Percentiles rank a stretch among this genome's conserved stretches.
These are phyloP conservation scores for Thelonectria olida DNA, from an alignment of 2,329 filamentous ascomycete species.

Conservation along the genomic window DNA sequence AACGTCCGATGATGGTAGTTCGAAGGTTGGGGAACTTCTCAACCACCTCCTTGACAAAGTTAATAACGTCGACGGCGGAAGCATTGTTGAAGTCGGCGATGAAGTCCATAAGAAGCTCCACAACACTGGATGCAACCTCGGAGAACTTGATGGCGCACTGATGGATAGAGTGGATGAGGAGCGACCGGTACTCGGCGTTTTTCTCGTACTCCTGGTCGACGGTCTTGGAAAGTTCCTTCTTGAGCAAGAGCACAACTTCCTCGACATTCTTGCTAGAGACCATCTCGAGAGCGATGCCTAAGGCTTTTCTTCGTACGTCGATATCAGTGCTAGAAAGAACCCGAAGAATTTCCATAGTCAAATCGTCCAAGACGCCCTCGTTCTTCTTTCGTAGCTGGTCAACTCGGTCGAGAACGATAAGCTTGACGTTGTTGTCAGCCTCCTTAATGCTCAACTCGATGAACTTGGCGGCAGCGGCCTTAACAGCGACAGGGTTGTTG, in stretches of 20 bases:
- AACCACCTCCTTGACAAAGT: slow-evolving; percentile 98
- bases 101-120: slow-evolving; percentile 98
- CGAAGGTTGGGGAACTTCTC: slow-evolving; percentile 96
- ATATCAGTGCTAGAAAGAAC: slow-evolving; percentile 96
- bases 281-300: slow-evolving; percentile 94
- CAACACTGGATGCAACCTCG: slow-evolving; percentile 95
- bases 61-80: slow-evolving; percentile 96
- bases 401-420: slow-evolving; percentile 95
- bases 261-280: slow-evolving; percentile 99
- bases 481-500: slow-evolving; percentile 96
- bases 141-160: slow-evolving; percentile 99
- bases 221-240: slow-evolving; percentile 97
- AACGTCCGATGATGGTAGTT: slow-evolving; percentile 83
- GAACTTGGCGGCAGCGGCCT: slow-evolving; percentile 94
- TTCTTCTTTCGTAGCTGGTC: slow-evolving; percentile 88
- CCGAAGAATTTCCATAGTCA: slow-evolving; percentile 96
- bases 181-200: slow-evolving; percentile 92
- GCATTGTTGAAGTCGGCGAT: slow-evolving; percentile 98
- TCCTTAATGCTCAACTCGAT: slow-evolving; percentile 98
- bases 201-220: slow-evolving; percentile 99
- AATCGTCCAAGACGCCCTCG: slow-evolving; percentile 89
- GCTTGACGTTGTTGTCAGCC: slow-evolving; percentile 98
- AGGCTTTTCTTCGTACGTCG: slow-evolving; percentile 91
- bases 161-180: slow-evolving; percentile 97
- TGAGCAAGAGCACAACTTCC: slow-evolving; percentile 93